Percentiles rank a stretch among this genome's conserved stretches.
These are phyloP conservation scores for Geotrichum bryndzae DNA, from an alignment of 1,139 yeast genomes.

Conservation along the genomic window DNA sequence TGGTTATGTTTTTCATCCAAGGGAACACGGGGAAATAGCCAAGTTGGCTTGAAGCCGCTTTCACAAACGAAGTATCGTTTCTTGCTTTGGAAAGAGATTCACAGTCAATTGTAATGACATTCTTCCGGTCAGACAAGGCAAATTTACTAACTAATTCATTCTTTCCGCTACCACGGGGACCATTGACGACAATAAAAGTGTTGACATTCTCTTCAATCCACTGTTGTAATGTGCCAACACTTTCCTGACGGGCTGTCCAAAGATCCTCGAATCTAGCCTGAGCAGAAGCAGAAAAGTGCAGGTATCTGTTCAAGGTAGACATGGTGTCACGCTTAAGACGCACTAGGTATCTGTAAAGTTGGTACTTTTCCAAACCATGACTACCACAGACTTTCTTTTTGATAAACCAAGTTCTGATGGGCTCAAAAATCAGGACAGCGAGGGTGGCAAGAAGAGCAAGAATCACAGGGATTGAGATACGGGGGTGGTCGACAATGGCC, in stretches of 20 bases:
- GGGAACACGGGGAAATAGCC: constrained; percentile 94
- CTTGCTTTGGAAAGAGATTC: constrained; percentile 66
- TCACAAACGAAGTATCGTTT: constrained; percentile 63
- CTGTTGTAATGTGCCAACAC: constrained; percentile 59
- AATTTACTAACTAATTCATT: constrained; percentile 69
- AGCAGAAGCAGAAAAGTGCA: constrained; percentile 1
- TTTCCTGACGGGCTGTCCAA: constrained; percentile 68
- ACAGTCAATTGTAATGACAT: constrained; percentile 71
- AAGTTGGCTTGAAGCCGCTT: constrained; percentile 62
- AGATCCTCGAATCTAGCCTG: constrained; percentile 37
- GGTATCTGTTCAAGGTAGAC: constrained; percentile 9
- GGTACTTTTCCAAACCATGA: constrained; percentile 9
- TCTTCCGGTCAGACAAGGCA: constrained; percentile 51
- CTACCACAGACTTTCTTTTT: constrained; percentile 51
- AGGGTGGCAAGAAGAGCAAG: constrained; percentile 63
- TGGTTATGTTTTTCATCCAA: constrained; percentile 79
- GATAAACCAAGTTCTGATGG: constrained; percentile 78
- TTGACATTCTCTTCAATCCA: constrained; percentile 77
- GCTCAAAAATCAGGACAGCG: constrained; percentile 86
- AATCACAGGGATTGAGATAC: constrained; percentile 65
- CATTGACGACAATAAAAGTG: constrained; percentile 81
- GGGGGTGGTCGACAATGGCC: constrained; percentile 51
- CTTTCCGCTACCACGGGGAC: constrained; percentile 94
- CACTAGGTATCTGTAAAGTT: constrained; percentile 4
- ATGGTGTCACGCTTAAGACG: constrained; percentile 4